Base-by-base conservation (phyloP, 257 asterid species). In the Lycium barbarum region DNA sequence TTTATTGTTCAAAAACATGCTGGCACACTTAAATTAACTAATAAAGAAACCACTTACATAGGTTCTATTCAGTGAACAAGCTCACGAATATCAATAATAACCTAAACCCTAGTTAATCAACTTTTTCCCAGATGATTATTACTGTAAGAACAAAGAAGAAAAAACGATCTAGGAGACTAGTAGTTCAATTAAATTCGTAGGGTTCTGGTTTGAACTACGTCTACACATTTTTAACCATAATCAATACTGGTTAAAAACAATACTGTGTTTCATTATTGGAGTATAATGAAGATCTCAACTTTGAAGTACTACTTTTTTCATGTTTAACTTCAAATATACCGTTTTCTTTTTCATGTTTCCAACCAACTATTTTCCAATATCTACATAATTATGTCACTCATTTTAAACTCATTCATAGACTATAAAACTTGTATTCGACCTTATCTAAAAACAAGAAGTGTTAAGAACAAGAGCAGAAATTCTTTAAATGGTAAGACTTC, bases 21-120 rank as follows among this genome's bases (percentile, higher is more conserved):
- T 40, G 36, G 57, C 36, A 71, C 15, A 68, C 13, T 36, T 68
- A 68, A 68, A 15, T 36, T 33, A 66, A 2, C 4, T 36, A 38
- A 76, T 76, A 76, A 76, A 51, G 8, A 79, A 61, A 33, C n/a
- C 53, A 84, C 40, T 83, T 81, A n/a, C 54, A 43, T 2, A 9
- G 49, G 20, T 43, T 53, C 81, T 76, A 43, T 83, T 83, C 85
- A 74, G 87, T 78, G 86, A 54, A 79, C 58, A 84, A 57, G 61
- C 51, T 87, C 89, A 79, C 90, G 45, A 83, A 85, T 76, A 85
- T 84, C 92, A 83, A 86, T 14, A 76, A 78, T 73, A n/a, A n/a
- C 68, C 57, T 58, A 80, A 80, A 59, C 20, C 68, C 5, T 45
- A 57, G 11, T 12, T 80, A 38, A 61, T 73, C 59, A 3, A 45